A percentile compares a stretch with the other conserved stretches of the same genome.
Evolutionary conservation across 495 filamentous ascomycete genomes (phyloP).

Genomic region (Talaromyces nanjingensis): DNA sequence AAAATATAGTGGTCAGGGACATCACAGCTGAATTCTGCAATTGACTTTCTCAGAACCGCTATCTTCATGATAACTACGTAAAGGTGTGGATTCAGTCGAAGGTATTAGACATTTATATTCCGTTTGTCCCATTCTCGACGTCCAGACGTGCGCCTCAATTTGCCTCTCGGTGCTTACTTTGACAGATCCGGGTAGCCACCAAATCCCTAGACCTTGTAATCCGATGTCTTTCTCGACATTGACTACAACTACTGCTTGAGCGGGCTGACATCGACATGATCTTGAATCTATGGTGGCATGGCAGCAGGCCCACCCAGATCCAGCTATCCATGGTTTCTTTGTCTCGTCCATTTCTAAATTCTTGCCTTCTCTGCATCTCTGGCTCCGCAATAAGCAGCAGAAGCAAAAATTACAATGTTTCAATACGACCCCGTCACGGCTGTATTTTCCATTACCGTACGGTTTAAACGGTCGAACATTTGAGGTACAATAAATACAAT

Average conservation of each 20-base stretch:
- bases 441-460: constrained; percentile 3
- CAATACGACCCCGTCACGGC: background rate
- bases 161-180: background rate
- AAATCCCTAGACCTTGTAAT: background rate
- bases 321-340: background rate
- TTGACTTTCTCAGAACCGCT: background rate
- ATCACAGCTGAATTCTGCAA: background rate
- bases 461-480: background rate
- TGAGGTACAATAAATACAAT: background rate
- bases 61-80: background rate
- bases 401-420: background rate
- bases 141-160: background rate
- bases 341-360: background rate
- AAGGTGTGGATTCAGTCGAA: background rate
- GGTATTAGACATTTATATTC: background rate
- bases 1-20: background rate
- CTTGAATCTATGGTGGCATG: background rate
- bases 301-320: background rate
- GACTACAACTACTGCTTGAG: background rate
- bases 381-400: background rate
- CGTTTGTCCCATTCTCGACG: background rate
- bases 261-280: background rate
- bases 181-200: background rate
- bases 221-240: background rate
- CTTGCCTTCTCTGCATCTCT: background rate